phyloP scores from a whole-genome alignment of 2,329 filamentous ascomycete species.

The Thielaviopsis punctulata region DNA sequence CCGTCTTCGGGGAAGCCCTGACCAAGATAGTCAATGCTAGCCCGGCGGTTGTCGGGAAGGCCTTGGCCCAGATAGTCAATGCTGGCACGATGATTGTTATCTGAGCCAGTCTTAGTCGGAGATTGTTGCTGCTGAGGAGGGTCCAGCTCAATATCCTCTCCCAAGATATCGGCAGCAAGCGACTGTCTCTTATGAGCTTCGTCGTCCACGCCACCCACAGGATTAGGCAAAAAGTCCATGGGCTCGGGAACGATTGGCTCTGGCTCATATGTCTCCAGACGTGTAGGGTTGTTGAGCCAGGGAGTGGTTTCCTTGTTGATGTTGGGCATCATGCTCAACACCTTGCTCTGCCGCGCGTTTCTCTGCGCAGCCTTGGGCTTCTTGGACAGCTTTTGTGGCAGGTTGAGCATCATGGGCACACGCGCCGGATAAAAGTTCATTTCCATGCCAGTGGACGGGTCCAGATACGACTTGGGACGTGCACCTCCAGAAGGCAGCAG shows the following conservation, averaged over 20 bases:
- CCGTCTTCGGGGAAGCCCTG: not conserved
- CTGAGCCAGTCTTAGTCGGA: not conserved
- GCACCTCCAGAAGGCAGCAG: slow-evolving; percentile 5
- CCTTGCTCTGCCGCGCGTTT: slow-evolving; percentile 55
- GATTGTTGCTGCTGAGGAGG: not conserved
- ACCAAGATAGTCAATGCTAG: not conserved
- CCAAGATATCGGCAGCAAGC: slow-evolving; percentile 1
- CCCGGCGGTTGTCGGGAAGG: not conserved
- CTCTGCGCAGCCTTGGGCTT: slow-evolving; percentile 45
- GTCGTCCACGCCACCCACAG: not conserved
- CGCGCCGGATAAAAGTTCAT: slow-evolving; percentile 95
- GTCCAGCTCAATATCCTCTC: not conserved
- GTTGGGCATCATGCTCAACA: slow-evolving; percentile 42
- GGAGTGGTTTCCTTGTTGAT: slow-evolving; percentile 13
- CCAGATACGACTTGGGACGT: slow-evolving; percentile 40
- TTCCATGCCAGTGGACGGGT: slow-evolving; percentile 49
- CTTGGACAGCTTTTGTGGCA: slow-evolving; percentile 74
- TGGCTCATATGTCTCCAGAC: slow-evolving; percentile 5
- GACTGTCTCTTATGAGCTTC: not conserved
- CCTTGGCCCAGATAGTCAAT: not conserved
- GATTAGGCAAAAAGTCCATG: slow-evolving; percentile 10
- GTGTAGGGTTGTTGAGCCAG: slow-evolving; percentile 21
- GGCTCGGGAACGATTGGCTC: slow-evolving; percentile 3
- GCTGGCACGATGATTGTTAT: too few relatives aligned
- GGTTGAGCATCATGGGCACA: slow-evolving; percentile 81